Evolutionary conservation across 768 basidiomycete genomes (phyloP).

Genomic region (Boletus subparvulus): DNA sequence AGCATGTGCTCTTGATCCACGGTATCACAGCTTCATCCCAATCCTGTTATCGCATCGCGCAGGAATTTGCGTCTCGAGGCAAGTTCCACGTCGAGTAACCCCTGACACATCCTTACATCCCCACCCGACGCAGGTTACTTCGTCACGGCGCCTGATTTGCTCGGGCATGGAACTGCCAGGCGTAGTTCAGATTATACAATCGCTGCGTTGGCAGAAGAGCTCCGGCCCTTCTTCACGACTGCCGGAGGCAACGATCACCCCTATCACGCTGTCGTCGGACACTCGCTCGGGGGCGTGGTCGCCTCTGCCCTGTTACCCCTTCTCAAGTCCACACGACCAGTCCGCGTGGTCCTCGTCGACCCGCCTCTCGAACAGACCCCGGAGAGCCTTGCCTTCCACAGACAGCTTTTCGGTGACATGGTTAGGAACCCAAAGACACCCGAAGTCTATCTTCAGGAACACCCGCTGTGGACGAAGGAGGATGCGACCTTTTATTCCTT

Average conservation of each 20-base stretch:
- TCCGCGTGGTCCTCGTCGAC: conserved; percentile 17
- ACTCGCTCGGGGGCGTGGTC: conserved; percentile 19
- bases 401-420: accelerated
- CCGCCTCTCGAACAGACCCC: conserved; percentile 7
- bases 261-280: conserved; percentile 11
- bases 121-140: conserved; percentile 15
- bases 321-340: conserved; percentile 2
- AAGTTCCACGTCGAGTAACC: not conserved
- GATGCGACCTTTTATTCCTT: not conserved
- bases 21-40: conserved; percentile 13
- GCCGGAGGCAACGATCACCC: not conserved
- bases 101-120: not conserved
- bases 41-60: conserved; percentile 11
- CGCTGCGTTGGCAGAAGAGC: conserved; percentile 4
- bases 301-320: conserved; percentile 8
- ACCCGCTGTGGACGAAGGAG: not conserved
- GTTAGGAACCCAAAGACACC: not conserved
- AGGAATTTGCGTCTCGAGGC: conserved; percentile 13
- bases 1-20: conserved; percentile 17
- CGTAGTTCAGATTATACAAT: conserved; percentile 8
- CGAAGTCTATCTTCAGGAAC: not conserved
- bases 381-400: not conserved
- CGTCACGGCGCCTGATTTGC: conserved; percentile 19
- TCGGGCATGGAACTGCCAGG: conserved; percentile 14
- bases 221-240: conserved; percentile 1